Evolutionary conservation across 208 protist species (phyloP).

Genomic region (Porcisia hertigi): DNA sequence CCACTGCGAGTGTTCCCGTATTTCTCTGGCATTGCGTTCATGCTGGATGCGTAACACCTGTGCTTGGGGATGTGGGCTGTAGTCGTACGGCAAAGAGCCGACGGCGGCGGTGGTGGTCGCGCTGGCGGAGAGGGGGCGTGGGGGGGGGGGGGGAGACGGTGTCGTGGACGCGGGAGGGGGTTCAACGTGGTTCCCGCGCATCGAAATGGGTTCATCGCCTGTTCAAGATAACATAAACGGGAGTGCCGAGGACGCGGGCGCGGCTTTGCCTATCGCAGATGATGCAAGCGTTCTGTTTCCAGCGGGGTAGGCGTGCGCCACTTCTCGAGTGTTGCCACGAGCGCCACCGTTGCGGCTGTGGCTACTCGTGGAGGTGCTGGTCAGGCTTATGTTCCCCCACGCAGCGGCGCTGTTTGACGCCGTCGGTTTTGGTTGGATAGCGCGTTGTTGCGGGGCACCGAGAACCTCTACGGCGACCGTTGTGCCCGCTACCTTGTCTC

Average conservation of each 20-base stretch:
- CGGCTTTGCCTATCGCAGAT: background rate
- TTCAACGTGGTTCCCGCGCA: background rate
- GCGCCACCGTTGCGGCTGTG: constrained; percentile 3
- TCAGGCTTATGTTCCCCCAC: constrained; percentile 21
- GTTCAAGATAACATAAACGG: background rate
- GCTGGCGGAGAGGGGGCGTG: too few relatives aligned
- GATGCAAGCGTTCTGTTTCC: background rate
- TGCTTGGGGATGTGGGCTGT: background rate
- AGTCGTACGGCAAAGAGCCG: background rate
- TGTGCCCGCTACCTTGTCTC: background rate
- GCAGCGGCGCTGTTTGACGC: background rate
- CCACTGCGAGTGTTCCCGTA: background rate
- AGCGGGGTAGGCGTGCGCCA: background rate
- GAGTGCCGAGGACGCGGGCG: constrained; percentile 2
- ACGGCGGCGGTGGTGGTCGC: background rate
- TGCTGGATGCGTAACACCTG: constrained; percentile 8
- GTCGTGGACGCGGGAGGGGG: background rate
- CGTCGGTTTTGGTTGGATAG: background rate
- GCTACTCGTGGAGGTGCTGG: constrained; percentile 26
- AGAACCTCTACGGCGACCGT: background rate
- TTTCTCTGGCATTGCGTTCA: background rate
- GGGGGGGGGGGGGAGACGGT: background rate
- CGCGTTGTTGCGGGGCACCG: background rate
- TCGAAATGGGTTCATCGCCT: background rate
- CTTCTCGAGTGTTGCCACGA: background rate